Evolutionary conservation across 352 stramenopile genomes (phyloP), one percentile per base, ranked within the genome.

Genomic region (Paralagenidium karlingii): DNA sequence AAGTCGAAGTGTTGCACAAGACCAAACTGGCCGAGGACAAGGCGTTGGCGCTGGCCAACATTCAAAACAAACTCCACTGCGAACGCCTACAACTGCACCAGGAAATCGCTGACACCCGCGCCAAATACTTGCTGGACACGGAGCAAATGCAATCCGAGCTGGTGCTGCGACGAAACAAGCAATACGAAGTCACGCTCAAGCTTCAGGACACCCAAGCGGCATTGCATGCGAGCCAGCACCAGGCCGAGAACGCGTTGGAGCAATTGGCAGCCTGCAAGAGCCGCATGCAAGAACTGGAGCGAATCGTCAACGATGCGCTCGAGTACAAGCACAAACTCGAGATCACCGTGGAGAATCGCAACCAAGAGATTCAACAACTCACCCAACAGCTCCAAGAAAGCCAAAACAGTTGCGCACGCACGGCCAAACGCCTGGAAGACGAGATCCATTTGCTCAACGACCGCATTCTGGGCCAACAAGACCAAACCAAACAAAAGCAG

Each of bases 151-250:
- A 85, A 40, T 74, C 52, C 9, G 75, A 88, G 55, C 46, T 88
- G 0, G 63, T 85, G 0, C 66, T 80, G 59, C 57, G 75, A 1
- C 61, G 75, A 11, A 84, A 74, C 38, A 82, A 80, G 30, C 70
- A 88, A 33, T 88, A 84, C 40, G 75, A 88, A n/a, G 60, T 88
- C 12, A 78, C 70, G 18, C 45, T 83, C 8, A 61, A 71, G 28
- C 47, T 88, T 9, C 75, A 85, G 42, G 62, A 78, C 8, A 54
- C 59, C 1, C 65, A 88, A 25, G 58, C 58, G 18, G 55, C 53
- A 16, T 37, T 83, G 2, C 74, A 85, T 21, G 47, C 58, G 2
- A 43, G 58, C 0, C 48, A 47, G 7, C 60, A 70, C 27, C 38
- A 44, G 5, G 34, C 47, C 3, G 70, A 85, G 45, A 53, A n/a